A percentile compares a stretch with the other conserved stretches of the same genome.
These are phyloP conservation scores for Ormosia emarginata DNA, from an alignment of 306 rosid genomes.

Conservation along the genomic window DNA sequence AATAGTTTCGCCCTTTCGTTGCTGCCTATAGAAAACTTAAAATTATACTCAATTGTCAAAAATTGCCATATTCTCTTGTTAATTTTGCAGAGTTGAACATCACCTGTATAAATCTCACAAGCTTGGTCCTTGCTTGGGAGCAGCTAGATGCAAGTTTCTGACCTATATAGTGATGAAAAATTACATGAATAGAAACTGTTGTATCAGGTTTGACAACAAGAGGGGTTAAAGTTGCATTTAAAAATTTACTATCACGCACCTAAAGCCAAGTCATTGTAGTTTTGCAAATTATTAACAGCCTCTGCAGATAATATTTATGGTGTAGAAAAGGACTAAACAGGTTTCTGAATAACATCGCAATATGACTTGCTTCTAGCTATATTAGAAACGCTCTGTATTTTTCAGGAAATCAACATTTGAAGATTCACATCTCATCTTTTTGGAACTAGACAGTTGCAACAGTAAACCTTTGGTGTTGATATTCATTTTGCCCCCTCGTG, in stretches of 20 bases:
- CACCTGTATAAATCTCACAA: conserved; percentile 68
- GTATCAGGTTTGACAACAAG: background rate
- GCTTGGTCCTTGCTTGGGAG: conserved; percentile 61
- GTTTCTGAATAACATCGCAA: background rate
- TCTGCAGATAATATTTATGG: background rate
- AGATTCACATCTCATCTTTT: too few relatives aligned
- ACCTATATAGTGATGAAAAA: conserved; percentile 34
- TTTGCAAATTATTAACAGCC: background rate
- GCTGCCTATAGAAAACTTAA: conserved; percentile 38
- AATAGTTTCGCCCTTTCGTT: conserved; percentile 52
- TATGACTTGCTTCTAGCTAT: background rate
- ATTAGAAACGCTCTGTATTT: background rate
- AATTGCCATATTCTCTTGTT: background rate
- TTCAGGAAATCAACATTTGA: too few relatives aligned
- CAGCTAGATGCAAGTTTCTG: conserved; percentile 67
- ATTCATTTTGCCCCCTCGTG: too few relatives aligned
- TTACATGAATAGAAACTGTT: background rate
- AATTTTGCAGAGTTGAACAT: conserved; percentile 3
- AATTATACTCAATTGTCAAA: background rate
- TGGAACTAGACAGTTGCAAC: too few relatives aligned
- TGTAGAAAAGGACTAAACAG: background rate
- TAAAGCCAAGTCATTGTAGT: background rate
- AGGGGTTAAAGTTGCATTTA: background rate
- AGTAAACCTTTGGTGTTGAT: too few relatives aligned
- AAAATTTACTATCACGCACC: background rate